These are phyloP conservation scores for Sugiyamaella marilandica DNA, from an alignment of 805 yeast species.

Conservation along the genomic window DNA sequence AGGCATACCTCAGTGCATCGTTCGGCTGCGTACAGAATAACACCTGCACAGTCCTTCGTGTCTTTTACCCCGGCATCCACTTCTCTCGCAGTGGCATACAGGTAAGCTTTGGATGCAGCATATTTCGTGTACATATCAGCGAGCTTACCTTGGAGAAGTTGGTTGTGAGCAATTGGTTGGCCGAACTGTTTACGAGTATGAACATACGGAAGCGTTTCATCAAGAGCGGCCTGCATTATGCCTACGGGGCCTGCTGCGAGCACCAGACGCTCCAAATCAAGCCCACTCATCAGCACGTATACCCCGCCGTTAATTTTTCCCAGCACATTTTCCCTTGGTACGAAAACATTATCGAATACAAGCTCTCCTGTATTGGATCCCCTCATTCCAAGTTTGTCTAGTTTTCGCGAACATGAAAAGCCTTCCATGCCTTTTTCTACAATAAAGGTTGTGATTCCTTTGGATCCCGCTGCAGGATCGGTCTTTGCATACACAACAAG, in stretches of 20 bases:
- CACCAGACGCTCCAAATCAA: conserved; percentile 31
- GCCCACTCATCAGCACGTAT: conserved; percentile 31
- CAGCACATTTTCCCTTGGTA: conserved; percentile 30
- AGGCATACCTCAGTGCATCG: conserved; percentile 31
- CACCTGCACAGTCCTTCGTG: conserved; percentile 33
- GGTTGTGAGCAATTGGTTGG: conserved; percentile 30
- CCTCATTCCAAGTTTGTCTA: conserved; percentile 34
- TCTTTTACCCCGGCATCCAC: conserved; percentile 24
- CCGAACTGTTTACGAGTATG: conserved; percentile 32
- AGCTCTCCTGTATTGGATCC: conserved; percentile 34
- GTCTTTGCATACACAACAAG: conserved; percentile 33
- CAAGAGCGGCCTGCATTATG: conserved; percentile 27
- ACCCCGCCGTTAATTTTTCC: conserved; percentile 30
- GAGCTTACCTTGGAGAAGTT: conserved; percentile 31
- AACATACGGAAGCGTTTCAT: conserved; percentile 30
- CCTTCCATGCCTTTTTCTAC: conserved; percentile 29
- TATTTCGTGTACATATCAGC: conserved; percentile 34
- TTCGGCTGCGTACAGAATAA: conserved; percentile 33
- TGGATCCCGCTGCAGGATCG: conserved; percentile 29
- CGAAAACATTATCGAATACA: conserved; percentile 31
- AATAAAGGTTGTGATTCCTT: conserved; percentile 32
- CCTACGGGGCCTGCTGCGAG: conserved; percentile 32
- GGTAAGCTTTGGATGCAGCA: conserved; percentile 30
- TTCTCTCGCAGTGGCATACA: conserved; percentile 26
- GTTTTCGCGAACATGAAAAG: conserved; percentile 29